Percentiles rank a stretch among this genome's conserved stretches.
These are phyloP conservation scores for Aspergillus piperis DNA, from an alignment of 2,329 filamentous ascomycete species.

Conservation along the genomic window DNA sequence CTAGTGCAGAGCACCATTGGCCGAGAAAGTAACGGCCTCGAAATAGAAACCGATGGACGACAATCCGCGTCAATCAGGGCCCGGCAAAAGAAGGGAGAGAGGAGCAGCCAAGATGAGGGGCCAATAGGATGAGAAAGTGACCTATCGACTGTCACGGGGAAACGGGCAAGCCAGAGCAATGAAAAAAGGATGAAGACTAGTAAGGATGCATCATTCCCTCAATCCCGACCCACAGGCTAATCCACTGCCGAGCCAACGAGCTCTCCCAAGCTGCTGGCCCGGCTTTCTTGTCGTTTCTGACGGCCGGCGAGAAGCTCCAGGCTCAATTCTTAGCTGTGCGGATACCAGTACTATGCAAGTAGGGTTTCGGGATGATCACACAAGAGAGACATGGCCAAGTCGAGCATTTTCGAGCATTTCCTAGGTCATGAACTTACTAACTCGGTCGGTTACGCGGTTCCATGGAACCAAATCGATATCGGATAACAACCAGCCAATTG, in stretches of 20 bases:
- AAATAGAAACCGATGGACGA: slow-evolving; percentile 1
- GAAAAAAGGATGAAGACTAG: slow-evolving; percentile 5
- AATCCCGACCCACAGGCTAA: slow-evolving; percentile 5
- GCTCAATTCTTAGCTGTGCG: neutral
- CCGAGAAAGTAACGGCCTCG: neutral
- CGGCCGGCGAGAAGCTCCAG: neutral
- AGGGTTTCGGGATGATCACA: neutral
- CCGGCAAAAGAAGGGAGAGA: neutral
- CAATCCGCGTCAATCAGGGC: neutral
- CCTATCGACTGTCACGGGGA: slow-evolving; percentile 16
- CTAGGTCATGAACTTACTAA: neutral
- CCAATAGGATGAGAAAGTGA: slow-evolving; percentile 4
- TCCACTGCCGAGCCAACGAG: neutral
- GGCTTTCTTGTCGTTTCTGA: neutral
- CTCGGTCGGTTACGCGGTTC: neutral
- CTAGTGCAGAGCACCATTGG: neutral
- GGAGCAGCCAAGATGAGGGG: neutral
- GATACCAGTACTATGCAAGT: neutral
- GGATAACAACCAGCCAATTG: neutral
- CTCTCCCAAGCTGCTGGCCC: neutral
- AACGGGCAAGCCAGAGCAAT: neutral
- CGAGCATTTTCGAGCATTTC: neutral
- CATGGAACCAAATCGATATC: neutral
- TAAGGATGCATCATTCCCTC: too few relatives aligned
- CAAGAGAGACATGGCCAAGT: neutral